phyloP scores from a whole-genome alignment of 1,284 basidiomycete species.

The Cutaneotrichosporon cavernicola region DNA sequence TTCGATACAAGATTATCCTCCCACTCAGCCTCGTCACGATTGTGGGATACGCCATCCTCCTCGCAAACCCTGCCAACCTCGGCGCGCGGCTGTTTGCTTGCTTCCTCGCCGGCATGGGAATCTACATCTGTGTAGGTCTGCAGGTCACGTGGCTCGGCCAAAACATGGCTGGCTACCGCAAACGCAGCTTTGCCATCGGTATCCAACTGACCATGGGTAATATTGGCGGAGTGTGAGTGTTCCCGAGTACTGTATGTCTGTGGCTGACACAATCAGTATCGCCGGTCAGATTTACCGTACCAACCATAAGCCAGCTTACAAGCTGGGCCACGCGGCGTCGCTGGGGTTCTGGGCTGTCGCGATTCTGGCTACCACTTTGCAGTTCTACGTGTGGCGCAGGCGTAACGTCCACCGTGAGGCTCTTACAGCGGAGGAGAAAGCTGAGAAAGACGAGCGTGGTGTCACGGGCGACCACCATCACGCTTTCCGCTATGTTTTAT shows the following conservation, averaged over 20 bases:
- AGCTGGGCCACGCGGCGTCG: constrained; percentile 17
- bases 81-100: constrained; percentile 29
- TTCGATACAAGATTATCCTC: constrained; percentile 21
- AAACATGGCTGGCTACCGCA: constrained; percentile 33
- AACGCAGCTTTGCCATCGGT: constrained; percentile 33
- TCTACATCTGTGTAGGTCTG: constrained; percentile 36
- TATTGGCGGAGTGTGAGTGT: constrained; percentile 21
- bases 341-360: constrained; percentile 16
- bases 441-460: constrained; percentile 18
- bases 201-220: constrained; percentile 40
- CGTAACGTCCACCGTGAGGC: constrained; percentile 15
- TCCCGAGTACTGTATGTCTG: not conserved
- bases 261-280: constrained; percentile 6
- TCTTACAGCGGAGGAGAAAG: constrained; percentile 19
- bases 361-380: constrained; percentile 15
- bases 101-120: constrained; percentile 32
- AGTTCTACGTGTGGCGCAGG: constrained; percentile 17
- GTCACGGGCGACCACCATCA: constrained; percentile 25
- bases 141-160: constrained; percentile 35
- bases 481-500: constrained; percentile 18
- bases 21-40: constrained; percentile 11
- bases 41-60: constrained; percentile 31
- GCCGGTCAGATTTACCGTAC: constrained; percentile 25
- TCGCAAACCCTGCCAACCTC: constrained; percentile 13
- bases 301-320: constrained; percentile 16